A percentile compares a stretch with the other conserved stretches of the same genome.
Evolutionary conservation across 2,329 filamentous ascomycete species (phyloP).

Genomic region (Blumeriella jaapii): DNA sequence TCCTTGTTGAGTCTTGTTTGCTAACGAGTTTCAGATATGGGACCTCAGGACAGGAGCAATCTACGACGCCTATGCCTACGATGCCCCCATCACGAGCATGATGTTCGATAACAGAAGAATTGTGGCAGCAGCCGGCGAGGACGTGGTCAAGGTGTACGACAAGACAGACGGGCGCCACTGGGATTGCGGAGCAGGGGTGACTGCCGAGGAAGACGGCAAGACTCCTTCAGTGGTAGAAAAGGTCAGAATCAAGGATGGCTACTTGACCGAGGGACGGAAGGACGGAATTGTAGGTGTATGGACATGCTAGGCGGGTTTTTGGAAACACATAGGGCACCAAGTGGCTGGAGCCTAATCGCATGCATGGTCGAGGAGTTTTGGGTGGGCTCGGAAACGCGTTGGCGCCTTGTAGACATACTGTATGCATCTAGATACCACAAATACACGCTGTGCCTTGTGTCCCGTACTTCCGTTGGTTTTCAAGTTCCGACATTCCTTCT

Average conservation of each 20-base stretch:
- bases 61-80: conserved; percentile 91
- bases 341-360: neutral
- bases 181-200: conserved; percentile 82
- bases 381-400: neutral
- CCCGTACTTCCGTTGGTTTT: neutral
- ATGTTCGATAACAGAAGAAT: conserved; percentile 92
- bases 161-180: conserved; percentile 93
- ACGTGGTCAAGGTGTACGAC: conserved; percentile 96
- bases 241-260: conserved; percentile 87
- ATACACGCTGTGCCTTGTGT: conserved; percentile 5
- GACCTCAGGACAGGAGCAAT: conserved; percentile 94
- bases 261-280: conserved; percentile 78
- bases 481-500: too few species aligned
- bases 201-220: conserved; percentile 53
- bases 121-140: conserved; percentile 78
- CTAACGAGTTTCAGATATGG: conserved; percentile 66
- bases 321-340: neutral
- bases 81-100: conserved; percentile 85
- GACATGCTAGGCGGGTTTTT: conserved; percentile 47
- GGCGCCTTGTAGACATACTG: conserved; percentile 14
- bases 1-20: conserved; percentile 2
- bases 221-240: conserved; percentile 63
- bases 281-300: conserved; percentile 87
- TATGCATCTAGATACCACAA: conserved; percentile 12
- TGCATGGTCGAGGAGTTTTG: conserved; percentile 5